Percentiles rank a stretch among this genome's conserved stretches.
Evolutionary conservation across 192 early-diverging fungal species (phyloP).

Genomic region (Gigaspora rosea): DNA sequence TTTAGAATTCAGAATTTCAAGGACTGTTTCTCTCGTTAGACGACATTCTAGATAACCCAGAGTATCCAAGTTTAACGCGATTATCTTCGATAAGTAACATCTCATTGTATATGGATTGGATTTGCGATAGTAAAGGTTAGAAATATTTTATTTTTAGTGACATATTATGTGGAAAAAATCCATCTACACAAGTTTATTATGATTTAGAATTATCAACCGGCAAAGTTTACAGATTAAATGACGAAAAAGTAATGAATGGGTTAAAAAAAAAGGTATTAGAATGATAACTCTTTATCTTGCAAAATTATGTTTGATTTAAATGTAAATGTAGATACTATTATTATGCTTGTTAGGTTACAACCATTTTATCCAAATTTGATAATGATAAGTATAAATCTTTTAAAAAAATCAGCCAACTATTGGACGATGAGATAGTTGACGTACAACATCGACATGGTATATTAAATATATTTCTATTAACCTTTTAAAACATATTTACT

Average conservation of each 20-base stretch:
- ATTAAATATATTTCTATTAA: neutral
- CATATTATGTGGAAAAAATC: neutral
- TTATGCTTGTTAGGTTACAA: slow-evolving; percentile 10
- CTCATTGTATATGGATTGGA: slow-evolving; percentile 15
- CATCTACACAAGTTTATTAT: neutral
- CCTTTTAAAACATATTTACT: neutral
- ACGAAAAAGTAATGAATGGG: slow-evolving; percentile 43
- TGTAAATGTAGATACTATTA: neutral
- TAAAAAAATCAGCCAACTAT: slow-evolving; percentile 7
- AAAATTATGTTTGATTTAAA: neutral
- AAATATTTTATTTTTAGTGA: neutral
- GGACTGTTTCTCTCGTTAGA: slow-evolving; percentile 43
- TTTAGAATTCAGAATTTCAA: slow-evolving; percentile 32
- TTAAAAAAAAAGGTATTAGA: slow-evolving; percentile 39
- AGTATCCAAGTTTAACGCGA: slow-evolving; percentile 43
- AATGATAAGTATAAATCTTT: neutral
- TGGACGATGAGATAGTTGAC: slow-evolving; percentile 10
- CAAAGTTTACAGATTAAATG: slow-evolving; percentile 43
- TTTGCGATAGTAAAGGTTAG: slow-evolving; percentile 41
- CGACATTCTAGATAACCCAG: slow-evolving; percentile 41
- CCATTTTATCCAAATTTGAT: slow-evolving; percentile 17
- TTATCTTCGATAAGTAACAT: slow-evolving; percentile 35
- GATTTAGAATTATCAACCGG: neutral
- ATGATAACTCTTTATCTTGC: neutral
- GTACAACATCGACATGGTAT: slow-evolving; percentile 13